These are phyloP conservation scores for Fomitopsis pinicola DNA, from an alignment of 1,284 basidiomycete genomes.

Conservation along the genomic window DNA sequence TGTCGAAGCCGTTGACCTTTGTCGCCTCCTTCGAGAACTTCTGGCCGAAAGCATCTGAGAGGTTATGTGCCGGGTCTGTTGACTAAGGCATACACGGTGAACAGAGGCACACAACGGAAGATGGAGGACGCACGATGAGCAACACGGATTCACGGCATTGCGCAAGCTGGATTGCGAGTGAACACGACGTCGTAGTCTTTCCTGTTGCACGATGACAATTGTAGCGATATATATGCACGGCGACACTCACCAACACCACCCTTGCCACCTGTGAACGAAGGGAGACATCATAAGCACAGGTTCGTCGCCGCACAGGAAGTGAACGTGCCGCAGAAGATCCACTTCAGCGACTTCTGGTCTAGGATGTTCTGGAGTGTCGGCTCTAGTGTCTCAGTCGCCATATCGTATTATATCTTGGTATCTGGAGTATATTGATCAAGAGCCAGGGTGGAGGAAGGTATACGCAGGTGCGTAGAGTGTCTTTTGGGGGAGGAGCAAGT, in stretches of 20 bases:
- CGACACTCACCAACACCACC: conserved; percentile 81
- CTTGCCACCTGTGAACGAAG: conserved; percentile 70
- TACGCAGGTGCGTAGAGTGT: background rate
- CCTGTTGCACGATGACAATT: conserved; percentile 39
- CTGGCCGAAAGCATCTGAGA: conserved; percentile 98
- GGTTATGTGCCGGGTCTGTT: conserved; percentile 98
- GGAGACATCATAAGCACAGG: conserved; percentile 7
- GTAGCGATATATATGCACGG: background rate
- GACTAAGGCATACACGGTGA: conserved; percentile 52
- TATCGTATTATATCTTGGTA: conserved; percentile 14
- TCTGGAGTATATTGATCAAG: background rate
- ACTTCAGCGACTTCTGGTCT: conserved; percentile 86
- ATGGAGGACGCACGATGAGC: conserved; percentile 68
- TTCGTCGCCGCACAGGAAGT: conserved; percentile 9
- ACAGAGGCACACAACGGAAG: background rate
- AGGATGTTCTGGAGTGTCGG: conserved; percentile 88
- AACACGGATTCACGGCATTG: conserved; percentile 86
- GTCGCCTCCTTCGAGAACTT: conserved; percentile 99
- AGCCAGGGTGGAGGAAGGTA: background rate
- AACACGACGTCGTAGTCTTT: conserved; percentile 95
- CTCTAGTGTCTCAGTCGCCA: conserved; percentile 56
- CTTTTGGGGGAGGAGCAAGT: background rate
- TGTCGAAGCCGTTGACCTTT: conserved; percentile 97
- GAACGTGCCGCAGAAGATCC: conserved; percentile 90
- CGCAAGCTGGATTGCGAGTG: conserved; percentile 91